phyloP scores from a whole-genome alignment of 352 stramenopile genomes.

The Globisporangium sylvaticum region DNA sequence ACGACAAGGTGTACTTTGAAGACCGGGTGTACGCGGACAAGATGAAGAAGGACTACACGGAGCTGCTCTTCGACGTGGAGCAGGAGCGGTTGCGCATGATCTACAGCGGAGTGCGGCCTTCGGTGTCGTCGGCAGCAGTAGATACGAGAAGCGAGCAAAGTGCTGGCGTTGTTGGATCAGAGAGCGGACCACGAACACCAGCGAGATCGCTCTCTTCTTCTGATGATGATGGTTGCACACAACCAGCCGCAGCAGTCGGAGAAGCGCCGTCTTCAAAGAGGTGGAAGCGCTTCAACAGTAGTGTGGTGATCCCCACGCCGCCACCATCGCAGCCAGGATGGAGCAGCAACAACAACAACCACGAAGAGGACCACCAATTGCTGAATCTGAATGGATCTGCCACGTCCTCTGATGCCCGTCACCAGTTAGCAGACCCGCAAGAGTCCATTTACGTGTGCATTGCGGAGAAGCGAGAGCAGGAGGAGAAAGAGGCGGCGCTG shows the following conservation, averaged over 20 bases:
- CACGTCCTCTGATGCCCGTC: slow-evolving; percentile 11
- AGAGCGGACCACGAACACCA: neutral
- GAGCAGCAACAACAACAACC: slow-evolving; percentile 6
- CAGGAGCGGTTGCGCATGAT: slow-evolving; percentile 63
- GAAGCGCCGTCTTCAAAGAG: neutral
- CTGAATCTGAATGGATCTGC: slow-evolving; percentile 11
- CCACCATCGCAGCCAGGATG: neutral
- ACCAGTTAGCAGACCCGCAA: slow-evolving; percentile 29
- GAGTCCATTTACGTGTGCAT: slow-evolving; percentile 52
- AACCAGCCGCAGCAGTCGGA: neutral
- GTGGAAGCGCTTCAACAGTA: slow-evolving; percentile 6
- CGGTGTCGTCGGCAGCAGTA: neutral
- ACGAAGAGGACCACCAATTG: slow-evolving; percentile 1
- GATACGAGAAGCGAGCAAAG: slow-evolving; percentile 12
- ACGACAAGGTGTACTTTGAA: slow-evolving; percentile 38
- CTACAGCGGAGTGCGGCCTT: slow-evolving; percentile 31
- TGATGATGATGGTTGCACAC: too few species aligned
- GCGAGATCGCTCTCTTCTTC: neutral
- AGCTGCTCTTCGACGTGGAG: slow-evolving; percentile 68
- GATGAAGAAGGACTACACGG: slow-evolving; percentile 77
- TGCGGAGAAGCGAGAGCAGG: slow-evolving; percentile 10
- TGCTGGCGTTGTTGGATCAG: neutral
- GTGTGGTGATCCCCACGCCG: neutral
- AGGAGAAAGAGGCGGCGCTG: slow-evolving; percentile 16
- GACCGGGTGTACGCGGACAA: slow-evolving; percentile 54